These are phyloP conservation scores for Pythium vanterpoolii DNA, from an alignment of 352 stramenopile genomes.

Conservation along the genomic window DNA sequence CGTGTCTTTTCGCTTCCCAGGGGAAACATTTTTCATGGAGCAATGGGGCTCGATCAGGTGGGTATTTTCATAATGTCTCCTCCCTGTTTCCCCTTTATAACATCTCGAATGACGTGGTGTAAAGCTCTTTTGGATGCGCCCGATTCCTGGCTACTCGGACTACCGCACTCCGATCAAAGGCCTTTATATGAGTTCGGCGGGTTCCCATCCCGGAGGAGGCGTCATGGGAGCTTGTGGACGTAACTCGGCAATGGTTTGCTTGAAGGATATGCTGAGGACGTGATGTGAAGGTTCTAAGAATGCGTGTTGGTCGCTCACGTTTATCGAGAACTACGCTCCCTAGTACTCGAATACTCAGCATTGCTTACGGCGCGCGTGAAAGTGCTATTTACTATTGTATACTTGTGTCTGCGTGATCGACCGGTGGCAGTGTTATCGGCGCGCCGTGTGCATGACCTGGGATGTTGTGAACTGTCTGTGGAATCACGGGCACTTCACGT, in stretches of 20 bases:
- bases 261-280: conserved; percentile 51
- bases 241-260: conserved; percentile 74
- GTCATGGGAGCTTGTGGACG: conserved; percentile 89
- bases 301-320: background rate
- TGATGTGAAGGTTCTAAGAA: background rate
- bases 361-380: too few species aligned
- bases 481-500: too few species aligned
- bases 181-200: conserved; percentile 83
- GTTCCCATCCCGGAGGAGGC: conserved; percentile 86
- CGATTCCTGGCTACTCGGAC: conserved; percentile 75
- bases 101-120: background rate
- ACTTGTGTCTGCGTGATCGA: too few species aligned
- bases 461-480: too few species aligned
- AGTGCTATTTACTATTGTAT: too few species aligned
- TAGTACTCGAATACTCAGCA: too few species aligned
- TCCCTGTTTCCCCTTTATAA: background rate
- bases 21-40: conserved; percentile 90
- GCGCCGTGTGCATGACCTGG: too few species aligned
- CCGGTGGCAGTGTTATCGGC: too few species aligned
- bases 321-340: too few species aligned
- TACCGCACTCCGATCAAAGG: conserved; percentile 82
- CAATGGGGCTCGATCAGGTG: conserved; percentile 88
- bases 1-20: conserved; percentile 81
- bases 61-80: background rate
- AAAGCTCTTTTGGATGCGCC: conserved; percentile 85